Conservation (phyloP, 352 stramenopile genomes). For the Phytophthora pistaciae region DNA sequence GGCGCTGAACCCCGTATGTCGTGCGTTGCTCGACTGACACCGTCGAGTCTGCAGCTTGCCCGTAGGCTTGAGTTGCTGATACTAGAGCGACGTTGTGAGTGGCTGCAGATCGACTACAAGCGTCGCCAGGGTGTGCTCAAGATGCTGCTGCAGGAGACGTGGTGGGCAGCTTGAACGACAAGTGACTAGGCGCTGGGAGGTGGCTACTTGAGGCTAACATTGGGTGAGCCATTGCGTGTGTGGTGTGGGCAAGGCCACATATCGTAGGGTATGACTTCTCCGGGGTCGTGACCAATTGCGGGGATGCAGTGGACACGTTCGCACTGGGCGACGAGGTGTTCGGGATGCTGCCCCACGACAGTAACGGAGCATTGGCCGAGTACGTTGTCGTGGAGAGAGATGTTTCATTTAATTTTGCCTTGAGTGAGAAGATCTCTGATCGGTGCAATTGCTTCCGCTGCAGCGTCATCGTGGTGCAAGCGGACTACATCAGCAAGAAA, state of each 20-base stretch:
- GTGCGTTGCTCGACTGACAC: no score
- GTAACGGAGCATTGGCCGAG: constrained; percentile 75
- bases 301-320: constrained; percentile 67
- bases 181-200: neutral
- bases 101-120: constrained; percentile 83
- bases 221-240: neutral
- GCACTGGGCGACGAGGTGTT: constrained; percentile 72
- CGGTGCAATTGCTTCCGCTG: neutral
- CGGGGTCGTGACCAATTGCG: constrained; percentile 64
- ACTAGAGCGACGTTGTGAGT: constrained; percentile 2
- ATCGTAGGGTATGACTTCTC: constrained; percentile 81
- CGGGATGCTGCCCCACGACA: constrained; percentile 73
- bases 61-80: neutral
- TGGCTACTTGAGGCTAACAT: neutral
- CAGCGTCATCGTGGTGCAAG: constrained; percentile 61
- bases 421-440: neutral
- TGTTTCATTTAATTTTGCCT: neutral
- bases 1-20: constrained; percentile 64
- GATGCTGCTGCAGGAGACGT: constrained; percentile 56
- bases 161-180: constrained; percentile 17
- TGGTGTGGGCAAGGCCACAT: constrained; percentile 51
- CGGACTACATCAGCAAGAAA: constrained; percentile 76
- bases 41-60: neutral
- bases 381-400: constrained; percentile 35
- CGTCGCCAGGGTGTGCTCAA: constrained; percentile 77